These are phyloP conservation scores for Ettlia oleoabundans DNA, from an alignment of 139 green algal species.

Conservation along the genomic window DNA sequence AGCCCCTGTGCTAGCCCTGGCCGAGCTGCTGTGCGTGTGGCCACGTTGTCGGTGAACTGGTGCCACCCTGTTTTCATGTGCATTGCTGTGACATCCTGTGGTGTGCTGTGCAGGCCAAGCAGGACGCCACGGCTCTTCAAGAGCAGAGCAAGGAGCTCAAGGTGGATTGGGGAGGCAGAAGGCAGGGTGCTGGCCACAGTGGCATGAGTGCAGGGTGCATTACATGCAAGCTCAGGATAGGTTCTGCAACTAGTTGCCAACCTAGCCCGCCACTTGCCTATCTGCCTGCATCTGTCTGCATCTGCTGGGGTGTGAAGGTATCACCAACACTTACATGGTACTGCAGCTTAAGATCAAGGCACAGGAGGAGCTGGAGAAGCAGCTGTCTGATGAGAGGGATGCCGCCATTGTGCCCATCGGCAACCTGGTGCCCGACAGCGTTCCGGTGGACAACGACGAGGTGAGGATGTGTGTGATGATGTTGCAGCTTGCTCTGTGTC, in stretches of 20 bases:
- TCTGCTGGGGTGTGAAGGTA: no score
- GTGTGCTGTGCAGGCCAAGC: constrained; percentile 74
- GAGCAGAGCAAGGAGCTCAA: constrained; percentile 89
- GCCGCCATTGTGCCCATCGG: constrained; percentile 84
- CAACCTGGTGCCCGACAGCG: constrained; percentile 97
- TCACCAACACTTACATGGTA: neutral
- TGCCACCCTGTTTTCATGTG: neutral
- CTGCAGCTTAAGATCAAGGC: constrained; percentile 13
- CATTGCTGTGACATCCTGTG: neutral
- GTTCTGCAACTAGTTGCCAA: no score
- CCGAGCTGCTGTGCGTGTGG: no score
- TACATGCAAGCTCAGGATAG: no score
- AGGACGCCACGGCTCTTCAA: constrained; percentile 83
- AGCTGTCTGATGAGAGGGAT: constrained; percentile 70
- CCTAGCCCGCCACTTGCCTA: neutral
- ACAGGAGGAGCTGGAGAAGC: constrained; percentile 20
- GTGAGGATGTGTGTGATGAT: constrained; percentile 51
- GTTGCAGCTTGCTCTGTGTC: no score
- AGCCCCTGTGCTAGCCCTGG: no score
- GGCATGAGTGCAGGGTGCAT: no score
- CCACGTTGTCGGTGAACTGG: no score
- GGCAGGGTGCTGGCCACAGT: no score
- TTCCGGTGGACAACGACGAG: constrained; percentile 94
- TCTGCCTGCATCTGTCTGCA: neutral
- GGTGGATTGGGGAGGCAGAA: no score